Evolutionary conservation across 371 early-diverging fungal species (phyloP).

Genomic region (Mucor circinelloides): DNA sequence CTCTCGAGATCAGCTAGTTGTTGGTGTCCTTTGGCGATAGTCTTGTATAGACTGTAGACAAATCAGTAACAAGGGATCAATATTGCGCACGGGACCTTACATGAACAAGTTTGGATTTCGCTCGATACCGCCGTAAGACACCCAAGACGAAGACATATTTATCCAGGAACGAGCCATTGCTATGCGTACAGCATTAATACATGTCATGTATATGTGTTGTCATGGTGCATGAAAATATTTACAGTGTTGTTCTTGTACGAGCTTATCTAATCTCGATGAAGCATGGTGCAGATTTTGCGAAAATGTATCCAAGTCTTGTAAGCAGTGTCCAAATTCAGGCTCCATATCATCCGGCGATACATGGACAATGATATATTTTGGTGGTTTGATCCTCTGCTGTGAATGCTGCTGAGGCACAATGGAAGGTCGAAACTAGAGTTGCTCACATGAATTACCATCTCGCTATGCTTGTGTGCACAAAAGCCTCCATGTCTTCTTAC

Average conservation of each 20-base stretch:
- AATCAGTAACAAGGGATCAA: not conserved
- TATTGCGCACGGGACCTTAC: slow-evolving; percentile 11
- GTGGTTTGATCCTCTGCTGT: not conserved
- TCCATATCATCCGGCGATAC: slow-evolving; percentile 34
- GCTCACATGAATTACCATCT: too few relatives aligned
- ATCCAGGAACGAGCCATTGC: slow-evolving; percentile 24
- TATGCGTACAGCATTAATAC: not conserved
- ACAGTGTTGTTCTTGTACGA: slow-evolving; percentile 17
- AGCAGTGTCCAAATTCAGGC: slow-evolving; percentile 31
- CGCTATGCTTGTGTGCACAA: too few relatives aligned
- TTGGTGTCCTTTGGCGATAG: slow-evolving; percentile 36
- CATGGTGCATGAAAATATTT: not conserved
- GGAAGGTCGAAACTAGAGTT: slow-evolving; percentile 23
- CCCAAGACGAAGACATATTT: slow-evolving; percentile 32
- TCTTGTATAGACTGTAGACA: slow-evolving; percentile 28
- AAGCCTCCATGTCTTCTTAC: slow-evolving; percentile 10
- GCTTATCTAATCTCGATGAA: slow-evolving; percentile 3
- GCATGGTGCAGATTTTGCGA: slow-evolving; percentile 8
- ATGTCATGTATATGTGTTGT: not conserved
- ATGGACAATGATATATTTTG: slow-evolving; percentile 14
- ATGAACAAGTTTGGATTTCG: slow-evolving; percentile 42
- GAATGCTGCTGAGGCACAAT: not conserved
- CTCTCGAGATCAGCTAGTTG: slow-evolving; percentile 30
- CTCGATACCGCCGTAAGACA: slow-evolving; percentile 45
- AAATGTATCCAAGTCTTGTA: slow-evolving; percentile 15